Evolutionary conservation across 2,329 filamentous ascomycete species (phyloP).

Genomic region (Venturia effusa): DNA sequence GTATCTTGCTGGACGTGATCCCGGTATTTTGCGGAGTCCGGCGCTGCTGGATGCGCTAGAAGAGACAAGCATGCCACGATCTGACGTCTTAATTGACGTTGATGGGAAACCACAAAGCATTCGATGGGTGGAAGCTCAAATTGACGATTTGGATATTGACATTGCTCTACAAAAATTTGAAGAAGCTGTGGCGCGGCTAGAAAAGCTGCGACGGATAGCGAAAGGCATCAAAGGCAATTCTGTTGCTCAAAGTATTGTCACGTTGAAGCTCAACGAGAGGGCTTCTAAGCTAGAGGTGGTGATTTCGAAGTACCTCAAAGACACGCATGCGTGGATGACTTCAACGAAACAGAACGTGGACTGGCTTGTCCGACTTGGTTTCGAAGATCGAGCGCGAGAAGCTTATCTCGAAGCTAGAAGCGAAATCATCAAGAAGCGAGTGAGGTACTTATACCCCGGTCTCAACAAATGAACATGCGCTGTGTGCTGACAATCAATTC

Average conservation of each 20-base stretch:
- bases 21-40: conserved; percentile 64
- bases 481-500: conserved; percentile 13
- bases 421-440: conserved; percentile 67
- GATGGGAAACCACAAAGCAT: conserved; percentile 95
- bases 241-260: conserved; percentile 85
- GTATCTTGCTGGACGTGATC: conserved; percentile 71
- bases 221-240: conserved; percentile 73
- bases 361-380: conserved; percentile 80
- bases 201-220: conserved; percentile 71
- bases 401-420: conserved; percentile 74
- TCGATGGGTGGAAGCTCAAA: conserved; percentile 87
- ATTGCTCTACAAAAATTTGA: conserved; percentile 88
- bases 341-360: conserved; percentile 71
- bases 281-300: conserved; percentile 66
- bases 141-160: conserved; percentile 93
- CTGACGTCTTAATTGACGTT: conserved; percentile 76
- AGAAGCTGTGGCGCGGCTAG: conserved; percentile 69
- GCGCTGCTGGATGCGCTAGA: conserved; percentile 71
- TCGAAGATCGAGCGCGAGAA: conserved; percentile 79
- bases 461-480: neutral
- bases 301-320: conserved; percentile 65
- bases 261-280: conserved; percentile 79
- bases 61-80: conserved; percentile 47
- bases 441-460: conserved; percentile 47
- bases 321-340: conserved; percentile 63